Percentiles rank a stretch among this genome's conserved stretches.
phyloP scores from a whole-genome alignment of 805 yeast genomes.

The Yarrowia yakushimensis region DNA sequence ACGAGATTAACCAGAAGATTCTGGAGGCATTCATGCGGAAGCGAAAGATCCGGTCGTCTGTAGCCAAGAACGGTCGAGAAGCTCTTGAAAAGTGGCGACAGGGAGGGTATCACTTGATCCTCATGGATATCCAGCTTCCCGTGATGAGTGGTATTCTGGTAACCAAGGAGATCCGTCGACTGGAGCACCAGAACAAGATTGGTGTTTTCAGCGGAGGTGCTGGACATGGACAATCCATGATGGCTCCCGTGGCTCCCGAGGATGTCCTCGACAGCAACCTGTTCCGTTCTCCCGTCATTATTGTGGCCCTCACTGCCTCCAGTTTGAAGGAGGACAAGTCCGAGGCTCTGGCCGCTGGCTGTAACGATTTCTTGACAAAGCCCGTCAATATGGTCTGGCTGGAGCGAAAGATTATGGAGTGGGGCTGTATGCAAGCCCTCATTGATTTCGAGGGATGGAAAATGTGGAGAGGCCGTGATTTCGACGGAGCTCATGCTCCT shows the following conservation, averaged over 20 bases:
- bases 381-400: slow-evolving; percentile 95
- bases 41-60: slow-evolving; percentile 76
- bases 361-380: slow-evolving; percentile 92
- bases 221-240: slow-evolving; percentile 39
- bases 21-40: slow-evolving; percentile 82
- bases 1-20: slow-evolving; percentile 88
- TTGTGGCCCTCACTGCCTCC: slow-evolving; percentile 94
- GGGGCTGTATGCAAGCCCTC: slow-evolving; percentile 99
- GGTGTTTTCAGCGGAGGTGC: slow-evolving; percentile 48
- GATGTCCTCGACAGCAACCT: slow-evolving; percentile 57
- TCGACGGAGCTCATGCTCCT: slow-evolving; percentile 3
- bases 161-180: slow-evolving; percentile 80
- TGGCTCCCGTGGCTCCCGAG: slow-evolving; percentile 33
- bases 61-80: slow-evolving; percentile 91
- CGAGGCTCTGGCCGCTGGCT: slow-evolving; percentile 93
- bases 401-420: slow-evolving; percentile 81
- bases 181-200: slow-evolving; percentile 75
- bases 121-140: slow-evolving; percentile 97
- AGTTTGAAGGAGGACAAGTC: slow-evolving; percentile 80
- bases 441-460: slow-evolving; percentile 93
- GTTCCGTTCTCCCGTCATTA: slow-evolving; percentile 94
- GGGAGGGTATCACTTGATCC: slow-evolving; percentile 90
- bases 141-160: slow-evolving; percentile 95
- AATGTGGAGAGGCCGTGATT: slow-evolving; percentile 37
- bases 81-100: slow-evolving; percentile 92